These are phyloP conservation scores for Mortierella alpina DNA, from an alignment of 192 early-diverging fungal genomes.

Conservation along the genomic window DNA sequence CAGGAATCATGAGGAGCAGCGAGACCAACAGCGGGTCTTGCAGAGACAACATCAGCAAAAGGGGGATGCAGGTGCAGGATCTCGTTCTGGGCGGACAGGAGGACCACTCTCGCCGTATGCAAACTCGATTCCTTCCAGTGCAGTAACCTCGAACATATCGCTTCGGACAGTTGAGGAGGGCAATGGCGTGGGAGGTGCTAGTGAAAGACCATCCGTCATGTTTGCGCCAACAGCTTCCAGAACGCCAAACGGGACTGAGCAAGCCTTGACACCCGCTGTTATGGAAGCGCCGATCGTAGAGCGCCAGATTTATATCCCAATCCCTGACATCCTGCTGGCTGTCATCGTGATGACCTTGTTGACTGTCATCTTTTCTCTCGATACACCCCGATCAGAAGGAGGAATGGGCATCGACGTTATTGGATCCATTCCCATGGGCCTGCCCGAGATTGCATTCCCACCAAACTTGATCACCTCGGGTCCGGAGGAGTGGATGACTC, in stretches of 20 bases:
- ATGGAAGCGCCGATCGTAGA: not conserved
- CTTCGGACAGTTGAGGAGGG: conserved; percentile 22
- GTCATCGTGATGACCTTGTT: conserved; percentile 43
- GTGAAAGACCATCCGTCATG: not conserved
- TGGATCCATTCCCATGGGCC: conserved; percentile 49
- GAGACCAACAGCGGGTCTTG: conserved; percentile 16
- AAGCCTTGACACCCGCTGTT: not conserved
- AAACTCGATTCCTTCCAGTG: not conserved
- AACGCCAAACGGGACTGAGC: conserved; percentile 14
- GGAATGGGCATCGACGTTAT: conserved; percentile 46
- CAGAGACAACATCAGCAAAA: conserved; percentile 27
- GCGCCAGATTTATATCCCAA: conserved; percentile 38
- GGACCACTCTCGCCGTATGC: not conserved
- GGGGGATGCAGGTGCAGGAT: not conserved
- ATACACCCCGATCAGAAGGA: conserved; percentile 35
- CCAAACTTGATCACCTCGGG: conserved; percentile 36
- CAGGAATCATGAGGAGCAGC: conserved; percentile 17
- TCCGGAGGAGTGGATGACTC: conserved; percentile 36
- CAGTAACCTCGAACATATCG: conserved; percentile 27
- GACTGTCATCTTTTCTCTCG: conserved; percentile 43
- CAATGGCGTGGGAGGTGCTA: not conserved
- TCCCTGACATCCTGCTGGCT: conserved; percentile 49
- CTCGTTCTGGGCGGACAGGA: not conserved
- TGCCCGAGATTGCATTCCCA: conserved; percentile 42
- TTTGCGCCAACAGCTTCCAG: conserved; percentile 5